phyloP scores from a whole-genome alignment of 2,329 filamentous ascomycete genomes.

The Cladosporium colombiae region DNA sequence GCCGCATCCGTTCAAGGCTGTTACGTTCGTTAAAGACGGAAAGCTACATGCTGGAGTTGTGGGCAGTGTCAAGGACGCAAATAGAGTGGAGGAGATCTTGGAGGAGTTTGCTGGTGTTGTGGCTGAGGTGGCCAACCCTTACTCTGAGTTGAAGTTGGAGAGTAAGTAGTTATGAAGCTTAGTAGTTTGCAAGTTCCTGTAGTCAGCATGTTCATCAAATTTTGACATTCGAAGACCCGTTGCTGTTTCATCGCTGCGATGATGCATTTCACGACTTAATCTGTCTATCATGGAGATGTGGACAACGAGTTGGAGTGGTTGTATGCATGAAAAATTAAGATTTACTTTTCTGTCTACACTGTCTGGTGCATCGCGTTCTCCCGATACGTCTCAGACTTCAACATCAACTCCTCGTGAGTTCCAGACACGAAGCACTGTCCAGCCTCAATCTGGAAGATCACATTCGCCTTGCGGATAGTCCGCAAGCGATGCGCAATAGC shows the following conservation, averaged over 20 bases:
- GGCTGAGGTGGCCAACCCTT: constrained; percentile 42
- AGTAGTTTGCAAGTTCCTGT: neutral
- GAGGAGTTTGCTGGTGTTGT: constrained; percentile 50
- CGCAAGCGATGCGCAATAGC: constrained; percentile 93
- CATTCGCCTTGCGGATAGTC: constrained; percentile 66
- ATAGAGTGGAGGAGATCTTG: constrained; percentile 53
- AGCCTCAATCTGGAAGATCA: constrained; percentile 51
- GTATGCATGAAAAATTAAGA: neutral
- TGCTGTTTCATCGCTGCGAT: neutral
- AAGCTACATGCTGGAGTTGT: constrained; percentile 60
- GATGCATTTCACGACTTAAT: too few species aligned
- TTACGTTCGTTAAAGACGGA: constrained; percentile 59
- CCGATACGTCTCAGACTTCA: constrained; percentile 32
- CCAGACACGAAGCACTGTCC: constrained; percentile 53
- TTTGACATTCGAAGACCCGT: neutral
- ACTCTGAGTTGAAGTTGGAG: neutral
- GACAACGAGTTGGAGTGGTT: neutral
- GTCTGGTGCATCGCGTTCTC: constrained; percentile 19
- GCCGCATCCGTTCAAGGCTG: constrained; percentile 63
- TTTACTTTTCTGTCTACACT: constrained; percentile 8
- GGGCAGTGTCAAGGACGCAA: constrained; percentile 51
- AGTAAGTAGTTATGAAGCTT: neutral
- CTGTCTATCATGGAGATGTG: too few species aligned
- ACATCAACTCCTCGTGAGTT: constrained; percentile 51
- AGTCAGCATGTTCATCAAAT: neutral